Evolutionary conservation across 371 early-diverging fungal species (phyloP).

Genomic region (Mucor lusitanicus): DNA sequence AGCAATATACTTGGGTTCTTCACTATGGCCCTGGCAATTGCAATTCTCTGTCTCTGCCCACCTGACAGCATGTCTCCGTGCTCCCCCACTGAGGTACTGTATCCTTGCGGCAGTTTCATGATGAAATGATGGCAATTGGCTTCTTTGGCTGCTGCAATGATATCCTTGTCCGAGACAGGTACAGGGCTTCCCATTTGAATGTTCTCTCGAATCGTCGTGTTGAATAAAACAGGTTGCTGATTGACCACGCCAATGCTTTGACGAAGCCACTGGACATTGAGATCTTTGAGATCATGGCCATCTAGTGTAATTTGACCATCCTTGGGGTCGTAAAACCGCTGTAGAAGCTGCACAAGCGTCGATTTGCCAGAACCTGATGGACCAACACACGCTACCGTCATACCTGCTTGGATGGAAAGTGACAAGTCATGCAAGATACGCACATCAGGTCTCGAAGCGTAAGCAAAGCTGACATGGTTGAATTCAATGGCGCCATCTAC

Average conservation of each 20-base stretch:
- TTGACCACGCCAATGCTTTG: slow-evolving; percentile 64
- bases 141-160: slow-evolving; percentile 60
- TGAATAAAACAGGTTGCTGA: slow-evolving; percentile 77
- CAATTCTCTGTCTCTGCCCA: slow-evolving; percentile 85
- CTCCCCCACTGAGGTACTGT: slow-evolving; percentile 66
- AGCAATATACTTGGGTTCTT: slow-evolving; percentile 66
- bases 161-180: slow-evolving; percentile 49
- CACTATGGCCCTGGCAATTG: slow-evolving; percentile 71
- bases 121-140: slow-evolving; percentile 77
- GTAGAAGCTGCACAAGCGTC: slow-evolving; percentile 61
- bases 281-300: slow-evolving; percentile 42
- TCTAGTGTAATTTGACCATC: slow-evolving; percentile 61
- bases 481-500: slow-evolving; percentile 60
- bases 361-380: slow-evolving; percentile 70
- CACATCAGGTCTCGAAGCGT: slow-evolving; percentile 62
- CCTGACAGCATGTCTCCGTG: slow-evolving; percentile 69
- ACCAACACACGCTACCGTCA: slow-evolving; percentile 68
- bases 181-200: slow-evolving; percentile 57
- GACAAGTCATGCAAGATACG: slow-evolving; percentile 57
- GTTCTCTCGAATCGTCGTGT: slow-evolving; percentile 74
- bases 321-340: slow-evolving; percentile 66
- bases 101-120: slow-evolving; percentile 61
- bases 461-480: slow-evolving; percentile 63
- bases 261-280: slow-evolving; percentile 60
- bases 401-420: slow-evolving; percentile 61